Conservation (phyloP, 108 stramenopile species). For the Nannochloropsis oceanica region DNA sequence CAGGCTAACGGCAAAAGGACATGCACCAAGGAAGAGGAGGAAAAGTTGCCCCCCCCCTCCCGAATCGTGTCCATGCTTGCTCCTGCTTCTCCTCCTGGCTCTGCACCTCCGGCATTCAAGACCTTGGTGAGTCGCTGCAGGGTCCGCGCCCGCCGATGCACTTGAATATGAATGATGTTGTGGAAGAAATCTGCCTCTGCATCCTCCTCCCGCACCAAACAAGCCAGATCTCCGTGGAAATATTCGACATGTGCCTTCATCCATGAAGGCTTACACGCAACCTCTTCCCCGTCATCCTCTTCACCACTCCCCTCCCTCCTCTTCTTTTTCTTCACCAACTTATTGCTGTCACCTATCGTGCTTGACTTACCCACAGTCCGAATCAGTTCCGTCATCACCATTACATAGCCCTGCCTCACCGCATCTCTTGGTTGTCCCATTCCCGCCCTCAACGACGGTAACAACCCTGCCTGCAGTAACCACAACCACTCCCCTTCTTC, state of each 20-base stretch:
- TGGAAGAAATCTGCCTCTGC: constrained; percentile 77
- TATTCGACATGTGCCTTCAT: background rate
- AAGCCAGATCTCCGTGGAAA: background rate
- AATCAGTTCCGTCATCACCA: background rate
- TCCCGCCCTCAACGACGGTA: background rate
- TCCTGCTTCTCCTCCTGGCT: background rate
- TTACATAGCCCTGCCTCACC: background rate
- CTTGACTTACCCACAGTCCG: too few species aligned
- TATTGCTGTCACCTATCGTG: background rate
- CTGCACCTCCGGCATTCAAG: constrained; percentile 6
- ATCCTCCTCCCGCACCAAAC: constrained; percentile 15
- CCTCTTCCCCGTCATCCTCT: too few species aligned
- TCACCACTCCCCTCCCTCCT: background rate
- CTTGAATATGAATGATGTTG: constrained; percentile 81
- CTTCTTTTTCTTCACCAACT: background rate
- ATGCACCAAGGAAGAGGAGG: constrained; percentile 47
- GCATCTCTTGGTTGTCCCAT: background rate
- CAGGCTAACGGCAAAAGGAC: constrained; percentile 65
- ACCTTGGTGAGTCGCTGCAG: constrained; percentile 53
- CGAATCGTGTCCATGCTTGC: background rate
- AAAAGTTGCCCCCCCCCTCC: constrained; percentile 18
- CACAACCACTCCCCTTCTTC: background rate
- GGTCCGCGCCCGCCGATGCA: constrained; percentile 72
- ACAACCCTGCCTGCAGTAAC: background rate
- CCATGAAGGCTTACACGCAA: background rate